Evolutionary conservation across 768 basidiomycete genomes (phyloP), one percentile per base, ranked within the genome.

Genomic region (Lyophyllum atratum): DNA sequence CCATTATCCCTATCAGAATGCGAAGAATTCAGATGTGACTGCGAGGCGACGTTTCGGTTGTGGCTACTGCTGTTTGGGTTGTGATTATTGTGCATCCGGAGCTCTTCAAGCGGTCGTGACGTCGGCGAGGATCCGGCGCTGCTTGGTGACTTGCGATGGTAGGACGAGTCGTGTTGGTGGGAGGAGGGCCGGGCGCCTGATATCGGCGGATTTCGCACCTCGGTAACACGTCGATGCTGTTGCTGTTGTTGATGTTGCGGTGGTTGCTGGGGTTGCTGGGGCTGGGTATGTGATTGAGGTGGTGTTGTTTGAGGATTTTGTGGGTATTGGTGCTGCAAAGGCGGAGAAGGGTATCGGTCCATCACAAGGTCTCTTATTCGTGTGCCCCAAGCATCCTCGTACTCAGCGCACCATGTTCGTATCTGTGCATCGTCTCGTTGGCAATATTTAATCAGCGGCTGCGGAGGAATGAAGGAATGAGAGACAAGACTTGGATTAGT

Each of bases 371-470:
- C 85, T 25, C 75, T 73, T 25, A 85, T 78, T 55, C 78, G 78
- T 53, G 85, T 81, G 21, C 89, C 89, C 81, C 83, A 88, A 19
- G 81, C 68, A 56, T 85, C 85, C 65, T 87, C 85, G 53, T 87
- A 88, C 42, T 86, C 83, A 34, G 74, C 72, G 49, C 78, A 81
- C 87, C 85, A 88, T 34, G 70, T 72, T n/a, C 79, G 75, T 58
- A 90, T 65, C 54, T 76, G 76, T 24, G 76, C 72, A 57, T 84
- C 84, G 56, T 87, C 83, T 25, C 80, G 73, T 56, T 81, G 78
- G 55, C 78, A 80, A 64, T 89, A 87, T 66, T 85, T 87, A 71
- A 86, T 80, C 56, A 88, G 79, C 15, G 86, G 77, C 89, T 90
- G 29, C 43, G 4, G 25, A n/a, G 52, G 54, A 40, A 25, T 64